These are phyloP conservation scores for Rosa lucieae DNA, from an alignment of 306 rosid genomes.

Conservation along the genomic window DNA sequence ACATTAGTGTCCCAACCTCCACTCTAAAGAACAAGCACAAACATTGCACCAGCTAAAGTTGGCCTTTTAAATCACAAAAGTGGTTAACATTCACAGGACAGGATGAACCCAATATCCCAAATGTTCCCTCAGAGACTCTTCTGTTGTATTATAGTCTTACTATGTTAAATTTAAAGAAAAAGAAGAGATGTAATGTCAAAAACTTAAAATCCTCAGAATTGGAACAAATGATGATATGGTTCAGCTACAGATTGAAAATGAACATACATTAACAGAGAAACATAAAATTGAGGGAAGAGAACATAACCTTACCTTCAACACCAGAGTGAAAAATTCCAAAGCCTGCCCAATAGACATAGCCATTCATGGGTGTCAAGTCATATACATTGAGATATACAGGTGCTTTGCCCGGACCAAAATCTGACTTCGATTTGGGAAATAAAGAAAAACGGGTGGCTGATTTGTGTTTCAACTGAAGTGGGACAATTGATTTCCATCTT, in stretches of 20 bases:
- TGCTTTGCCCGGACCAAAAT: slow-evolving; percentile 55
- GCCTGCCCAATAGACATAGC: slow-evolving; percentile 95
- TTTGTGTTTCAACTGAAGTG: slow-evolving; percentile 77
- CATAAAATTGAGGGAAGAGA: slow-evolving; percentile 16
- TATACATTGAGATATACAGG: slow-evolving; percentile 95
- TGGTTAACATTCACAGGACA: not conserved
- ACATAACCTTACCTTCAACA: slow-evolving; percentile 68
- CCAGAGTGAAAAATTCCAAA: slow-evolving; percentile 97
- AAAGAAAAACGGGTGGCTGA: slow-evolving; percentile 62
- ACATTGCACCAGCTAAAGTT: not conserved
- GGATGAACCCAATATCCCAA: not conserved
- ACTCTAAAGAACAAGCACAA: not conserved
- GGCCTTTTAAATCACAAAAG: not conserved
- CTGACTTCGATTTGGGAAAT: slow-evolving; percentile 67
- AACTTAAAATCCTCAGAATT: not conserved
- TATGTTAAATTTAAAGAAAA: no score
- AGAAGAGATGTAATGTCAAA: not conserved
- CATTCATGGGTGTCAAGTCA: slow-evolving; percentile 93
- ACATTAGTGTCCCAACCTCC: no score
- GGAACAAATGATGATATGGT: not conserved
- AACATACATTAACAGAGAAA: not conserved
- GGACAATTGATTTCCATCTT: slow-evolving; percentile 73
- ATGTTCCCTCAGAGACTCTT: not conserved
- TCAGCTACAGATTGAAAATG: not conserved
- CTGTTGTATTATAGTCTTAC: not conserved